Percentiles rank a stretch among this genome's conserved stretches.
These are phyloP conservation scores for Fragilaria crotonensis DNA, from an alignment of 108 stramenopile genomes.

Conservation along the genomic window DNA sequence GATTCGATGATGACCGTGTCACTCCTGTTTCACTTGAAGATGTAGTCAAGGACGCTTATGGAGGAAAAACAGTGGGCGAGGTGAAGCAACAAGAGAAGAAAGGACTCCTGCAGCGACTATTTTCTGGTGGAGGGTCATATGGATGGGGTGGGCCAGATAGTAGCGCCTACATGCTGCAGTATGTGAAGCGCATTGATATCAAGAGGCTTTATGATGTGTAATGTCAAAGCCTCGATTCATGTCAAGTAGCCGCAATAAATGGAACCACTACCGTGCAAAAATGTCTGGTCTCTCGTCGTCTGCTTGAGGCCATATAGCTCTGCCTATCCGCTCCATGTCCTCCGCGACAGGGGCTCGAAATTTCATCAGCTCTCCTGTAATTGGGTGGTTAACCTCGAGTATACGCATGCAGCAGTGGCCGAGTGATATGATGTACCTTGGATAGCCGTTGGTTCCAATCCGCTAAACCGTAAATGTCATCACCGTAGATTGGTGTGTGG, in stretches of 20 bases:
- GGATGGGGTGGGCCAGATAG: conserved; percentile 69
- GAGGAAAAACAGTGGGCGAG: conserved; percentile 17
- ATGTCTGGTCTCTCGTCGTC: conserved; percentile 26
- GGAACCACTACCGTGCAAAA: conserved; percentile 12
- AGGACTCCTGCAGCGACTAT: conserved; percentile 23
- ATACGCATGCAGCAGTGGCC: conserved; percentile 90
- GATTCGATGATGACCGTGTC: conserved; percentile 76
- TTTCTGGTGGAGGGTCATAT: conserved; percentile 27
- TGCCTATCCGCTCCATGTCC: conserved; percentile 72
- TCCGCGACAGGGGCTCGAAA: conserved; percentile 80
- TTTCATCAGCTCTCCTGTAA: conserved; percentile 71
- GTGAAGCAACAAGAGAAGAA: conserved; percentile 7
- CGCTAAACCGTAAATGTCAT: conserved; percentile 87
- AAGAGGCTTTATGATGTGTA: conserved; percentile 34
- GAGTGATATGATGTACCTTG: conserved; percentile 60
- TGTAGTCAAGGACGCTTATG: conserved; percentile 56
- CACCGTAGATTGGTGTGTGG: conserved; percentile 91
- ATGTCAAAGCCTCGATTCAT: background rate
- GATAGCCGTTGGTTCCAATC: conserved; percentile 83
- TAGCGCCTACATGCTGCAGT: conserved; percentile 79
- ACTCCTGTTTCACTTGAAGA: conserved; percentile 47
- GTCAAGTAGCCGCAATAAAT: background rate
- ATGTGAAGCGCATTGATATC: conserved; percentile 52
- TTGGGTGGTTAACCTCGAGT: conserved; percentile 83
- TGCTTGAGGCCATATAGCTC: conserved; percentile 59